Evolutionary conservation across 2,329 filamentous ascomycete genomes (phyloP).

Genomic region (Pseudomassariella vexata): DNA sequence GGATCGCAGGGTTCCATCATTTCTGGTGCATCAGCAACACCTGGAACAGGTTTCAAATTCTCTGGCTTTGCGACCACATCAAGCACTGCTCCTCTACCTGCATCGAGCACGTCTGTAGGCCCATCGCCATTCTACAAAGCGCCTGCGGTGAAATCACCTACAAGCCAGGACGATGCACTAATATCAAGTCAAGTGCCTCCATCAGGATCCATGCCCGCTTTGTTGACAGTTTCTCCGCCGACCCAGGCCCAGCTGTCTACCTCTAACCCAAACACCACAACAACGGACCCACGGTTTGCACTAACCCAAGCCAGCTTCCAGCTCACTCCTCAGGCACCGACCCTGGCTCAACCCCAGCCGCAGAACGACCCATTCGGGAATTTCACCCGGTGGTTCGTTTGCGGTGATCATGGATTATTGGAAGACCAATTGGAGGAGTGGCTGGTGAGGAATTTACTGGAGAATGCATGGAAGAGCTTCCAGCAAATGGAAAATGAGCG

Average conservation of each 20-base stretch:
- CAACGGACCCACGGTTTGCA: not conserved
- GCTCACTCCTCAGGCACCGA: constrained; percentile 6
- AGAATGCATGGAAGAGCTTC: constrained; percentile 33
- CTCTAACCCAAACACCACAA: no score
- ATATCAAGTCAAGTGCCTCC: not conserved
- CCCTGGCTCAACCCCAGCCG: constrained; percentile 9
- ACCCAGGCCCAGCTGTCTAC: no score
- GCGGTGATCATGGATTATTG: constrained; percentile 47
- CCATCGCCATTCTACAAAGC: no score
- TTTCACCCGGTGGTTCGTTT: constrained; percentile 49
- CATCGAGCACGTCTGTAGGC: no score
- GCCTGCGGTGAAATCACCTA: no score
- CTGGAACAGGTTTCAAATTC: constrained; percentile 3
- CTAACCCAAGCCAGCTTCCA: constrained; percentile 5
- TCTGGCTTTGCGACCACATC: no score
- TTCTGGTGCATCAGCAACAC: constrained; percentile 5
- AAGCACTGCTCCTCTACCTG: no score
- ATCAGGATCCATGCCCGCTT: no score
- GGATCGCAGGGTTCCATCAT: constrained; percentile 2
- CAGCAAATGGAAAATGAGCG: constrained; percentile 34
- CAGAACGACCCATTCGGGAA: constrained; percentile 38
- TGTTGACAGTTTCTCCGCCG: no score
- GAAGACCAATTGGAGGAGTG: constrained; percentile 40
- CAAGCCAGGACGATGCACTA: not conserved
- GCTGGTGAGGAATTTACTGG: constrained; percentile 39